Evolutionary conservation across 805 yeast species (phyloP), one percentile per base, ranked within the genome.

Genomic region (Yamadazyma tumulicola): DNA sequence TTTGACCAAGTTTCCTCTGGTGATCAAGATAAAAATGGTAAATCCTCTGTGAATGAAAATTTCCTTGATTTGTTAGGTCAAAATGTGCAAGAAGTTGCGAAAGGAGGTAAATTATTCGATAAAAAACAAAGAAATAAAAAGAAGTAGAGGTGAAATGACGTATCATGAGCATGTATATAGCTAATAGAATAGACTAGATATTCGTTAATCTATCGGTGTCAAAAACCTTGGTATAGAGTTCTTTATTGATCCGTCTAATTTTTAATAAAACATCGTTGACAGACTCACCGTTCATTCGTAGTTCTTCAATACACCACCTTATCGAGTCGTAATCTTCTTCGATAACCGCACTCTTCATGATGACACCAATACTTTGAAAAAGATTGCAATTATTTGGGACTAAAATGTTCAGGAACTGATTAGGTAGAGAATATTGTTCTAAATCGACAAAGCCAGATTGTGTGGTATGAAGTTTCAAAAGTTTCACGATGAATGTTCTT

Each of bases 1-100:
- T 61, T 67, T 25, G 65, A 55, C 10, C 43, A 35, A 19, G 36
- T 29, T 6, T 21, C 41, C 44, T 17, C 51, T 41, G 36, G 61
- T 26, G 32, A 27, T n/a, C 23, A 44, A 26, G 36, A 41, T 25
- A 18, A 35, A 37, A 17, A 15, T 3, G 30, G 25, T 7, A 26
- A 45, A 45, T 13, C 35, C 29, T 11, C 27, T 3, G 19, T 29
- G 4, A 48, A 42, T 17, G 77, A 77, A 45, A 79, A 70, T 35
- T 78, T 77, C 52, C 54, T 80, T 36, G 81, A 74, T 32, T 61
- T 83, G 45, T 57, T 83, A 62, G 82, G 82, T 5, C 70, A 72
- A 43, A 72, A 73, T 41, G 79, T 60, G 17, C 62, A 66, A 42
- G 77, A 74, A 45, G 77, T 76, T 27, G 75, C 67, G 48, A 60